phyloP scores from a whole-genome alignment of 257 asterid species.

The Parsonsia alboflavescens region DNA sequence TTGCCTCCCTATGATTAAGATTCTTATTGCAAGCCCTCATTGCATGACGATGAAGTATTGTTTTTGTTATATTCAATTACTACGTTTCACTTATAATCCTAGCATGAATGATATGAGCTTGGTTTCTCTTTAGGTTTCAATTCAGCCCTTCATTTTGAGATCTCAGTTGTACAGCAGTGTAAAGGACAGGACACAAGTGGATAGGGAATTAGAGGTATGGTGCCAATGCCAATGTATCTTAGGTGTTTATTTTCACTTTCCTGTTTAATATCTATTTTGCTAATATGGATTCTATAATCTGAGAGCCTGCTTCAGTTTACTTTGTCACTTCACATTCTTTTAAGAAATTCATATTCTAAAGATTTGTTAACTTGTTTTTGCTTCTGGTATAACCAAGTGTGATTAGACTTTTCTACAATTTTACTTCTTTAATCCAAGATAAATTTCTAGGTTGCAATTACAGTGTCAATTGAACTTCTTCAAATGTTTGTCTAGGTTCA shows the following conservation, averaged over 20 bases:
- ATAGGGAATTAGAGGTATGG: constrained; percentile 86
- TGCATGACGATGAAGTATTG: neutral
- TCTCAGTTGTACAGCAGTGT: constrained; percentile 95
- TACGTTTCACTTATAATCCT: neutral
- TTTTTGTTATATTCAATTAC: neutral
- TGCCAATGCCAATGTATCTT: neutral
- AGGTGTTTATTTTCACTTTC: neutral
- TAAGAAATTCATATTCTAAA: neutral
- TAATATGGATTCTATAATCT: neutral
- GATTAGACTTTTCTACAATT: neutral
- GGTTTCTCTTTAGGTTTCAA: constrained; percentile 50
- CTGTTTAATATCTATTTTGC: neutral
- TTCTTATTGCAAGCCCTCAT: neutral
- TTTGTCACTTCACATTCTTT: neutral
- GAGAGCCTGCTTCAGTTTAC: neutral
- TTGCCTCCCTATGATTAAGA: neutral
- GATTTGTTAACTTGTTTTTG: neutral
- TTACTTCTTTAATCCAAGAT: neutral
- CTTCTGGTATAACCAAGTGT: neutral
- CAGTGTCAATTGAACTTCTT: neutral
- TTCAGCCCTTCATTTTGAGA: constrained; percentile 70
- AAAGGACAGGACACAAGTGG: constrained; percentile 93
- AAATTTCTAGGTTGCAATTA: constrained; percentile 1
- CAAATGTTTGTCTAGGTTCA: neutral
- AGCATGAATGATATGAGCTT: constrained; percentile 4